Conservation (phyloP, 1,284 basidiomycete genomes). For the Omphalotus olearius region DNA sequence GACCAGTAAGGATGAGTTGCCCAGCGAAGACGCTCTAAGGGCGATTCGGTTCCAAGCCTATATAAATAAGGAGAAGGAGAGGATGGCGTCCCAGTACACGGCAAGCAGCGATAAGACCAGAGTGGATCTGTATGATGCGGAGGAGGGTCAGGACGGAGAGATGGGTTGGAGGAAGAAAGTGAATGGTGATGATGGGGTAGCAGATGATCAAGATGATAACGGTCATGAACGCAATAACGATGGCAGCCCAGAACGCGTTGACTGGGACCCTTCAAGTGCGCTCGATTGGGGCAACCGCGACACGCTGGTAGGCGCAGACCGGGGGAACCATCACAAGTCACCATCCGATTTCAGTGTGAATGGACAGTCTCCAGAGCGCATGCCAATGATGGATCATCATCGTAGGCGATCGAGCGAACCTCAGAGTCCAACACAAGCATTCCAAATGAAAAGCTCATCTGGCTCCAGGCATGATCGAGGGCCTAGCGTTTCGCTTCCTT, state of each 20-base stretch:
- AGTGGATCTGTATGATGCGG: constrained; percentile 23
- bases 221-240: too few species aligned
- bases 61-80: constrained; percentile 27
- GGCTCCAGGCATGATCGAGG: constrained; percentile 20
- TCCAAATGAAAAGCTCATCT: background rate
- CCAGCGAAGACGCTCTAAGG: constrained; percentile 26
- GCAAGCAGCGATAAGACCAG: constrained; percentile 30
- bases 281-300: constrained; percentile 19
- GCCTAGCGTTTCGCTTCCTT: constrained; percentile 25
- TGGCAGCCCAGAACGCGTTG: background rate
- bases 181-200: background rate
- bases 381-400: constrained; percentile 7
- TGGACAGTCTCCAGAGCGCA: constrained; percentile 6
- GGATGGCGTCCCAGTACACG: constrained; percentile 28
- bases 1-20: constrained; percentile 16
- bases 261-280: constrained; percentile 22
- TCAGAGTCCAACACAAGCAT: constrained; percentile 2
- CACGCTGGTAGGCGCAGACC: constrained; percentile 21
- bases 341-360: background rate
- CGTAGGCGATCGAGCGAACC: background rate
- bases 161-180: constrained; percentile 11
- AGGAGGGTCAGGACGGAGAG: constrained; percentile 22
- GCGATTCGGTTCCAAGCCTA: constrained; percentile 26
- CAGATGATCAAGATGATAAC: too few species aligned
- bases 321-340: constrained; percentile 2